Base-by-base conservation (phyloP, 805 yeast species). In the Wickerhamiella sergipiensis region DNA sequence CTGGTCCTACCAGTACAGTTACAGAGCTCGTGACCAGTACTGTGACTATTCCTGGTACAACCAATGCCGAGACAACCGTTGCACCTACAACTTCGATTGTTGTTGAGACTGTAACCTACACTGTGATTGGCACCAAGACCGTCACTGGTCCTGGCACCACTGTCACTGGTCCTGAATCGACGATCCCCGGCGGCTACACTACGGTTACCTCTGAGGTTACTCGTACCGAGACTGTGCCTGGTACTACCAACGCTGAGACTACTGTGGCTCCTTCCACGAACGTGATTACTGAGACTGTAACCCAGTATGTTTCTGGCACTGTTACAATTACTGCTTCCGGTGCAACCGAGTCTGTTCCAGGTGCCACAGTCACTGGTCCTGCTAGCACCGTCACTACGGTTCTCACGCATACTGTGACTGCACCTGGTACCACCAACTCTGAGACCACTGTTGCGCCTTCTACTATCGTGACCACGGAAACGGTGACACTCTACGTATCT, bases 211-310 rank as follows among this genome's bases (percentile, higher is more conserved):
- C 24, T 12, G n/a, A 9, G 24, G 22, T 40, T 3, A 19, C 43
- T 13, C 22, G 24, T 15, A 40, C 43, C 7, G 43, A 47, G 8
- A 46, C 51, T 5, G 26, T 52, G 19, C 47, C 54, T 15, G 51
- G 39, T n/a, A 52, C 57, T 13, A 50, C 50, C 12, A 38, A 45
- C n/a, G 38, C 57, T 43, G 60, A 57, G n/a, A 45, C 53, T 1
- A 54, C 55, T 8, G 43, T 53, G 24, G 57, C 54, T 8, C 51
- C 50, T 15, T 43, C 54, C 12, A 43, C 55, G 21, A 50, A 52
- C 19, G 45, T 53, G 2, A 6, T 43, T 6, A 43, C 46, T 23
- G 23, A 22, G 6, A 23, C 31, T 15, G 9, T 23, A 5, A 36
- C 40, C 17, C 40, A 36, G 40, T 36, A 36, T n/a, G 40, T 36